phyloP scores from a whole-genome alignment of 2,329 filamentous ascomycete genomes.

The Cordyceps tenuipes region DNA sequence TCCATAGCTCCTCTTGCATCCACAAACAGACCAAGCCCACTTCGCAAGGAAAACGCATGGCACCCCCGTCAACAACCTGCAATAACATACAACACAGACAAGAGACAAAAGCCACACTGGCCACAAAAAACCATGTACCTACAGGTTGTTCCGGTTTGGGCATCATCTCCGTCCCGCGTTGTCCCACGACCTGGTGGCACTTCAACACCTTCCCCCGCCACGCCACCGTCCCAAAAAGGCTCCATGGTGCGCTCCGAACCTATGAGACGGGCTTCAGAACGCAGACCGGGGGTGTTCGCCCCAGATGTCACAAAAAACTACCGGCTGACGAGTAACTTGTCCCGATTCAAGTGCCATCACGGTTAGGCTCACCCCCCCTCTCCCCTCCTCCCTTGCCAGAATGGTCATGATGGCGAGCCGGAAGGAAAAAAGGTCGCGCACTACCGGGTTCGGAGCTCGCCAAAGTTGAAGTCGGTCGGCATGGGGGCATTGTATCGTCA shows the following conservation, averaged over 20 bases:
- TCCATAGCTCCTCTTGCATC: too few species aligned
- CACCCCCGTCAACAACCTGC: slow-evolving; percentile 1
- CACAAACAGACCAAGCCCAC: neutral
- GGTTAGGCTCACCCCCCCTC: neutral
- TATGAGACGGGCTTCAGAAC: neutral
- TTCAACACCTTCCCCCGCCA: too few species aligned
- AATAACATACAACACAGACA: too few species aligned
- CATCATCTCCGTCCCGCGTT: slow-evolving; percentile 10
- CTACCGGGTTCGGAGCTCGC: neutral
- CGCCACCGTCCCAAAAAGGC: neutral
- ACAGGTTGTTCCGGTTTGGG: slow-evolving; percentile 8
- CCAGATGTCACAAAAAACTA: neutral
- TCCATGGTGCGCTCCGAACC: slow-evolving; percentile 3
- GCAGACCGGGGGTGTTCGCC: neutral
- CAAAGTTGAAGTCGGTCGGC: neutral
- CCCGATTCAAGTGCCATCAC: slow-evolving; percentile 1
- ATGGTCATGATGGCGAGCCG: neutral
- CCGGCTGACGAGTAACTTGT: neutral
- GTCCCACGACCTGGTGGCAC: neutral
- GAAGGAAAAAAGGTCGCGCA: neutral
- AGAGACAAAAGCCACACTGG: neutral
- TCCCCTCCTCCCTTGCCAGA: neutral
- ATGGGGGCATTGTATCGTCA: too few species aligned
- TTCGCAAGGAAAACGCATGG: neutral
- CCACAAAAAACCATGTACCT: neutral